Evolutionary conservation across 2,329 filamentous ascomycete genomes (phyloP), one percentile per base, ranked within the genome.

Genomic region (Cyphellophora attinorum): DNA sequence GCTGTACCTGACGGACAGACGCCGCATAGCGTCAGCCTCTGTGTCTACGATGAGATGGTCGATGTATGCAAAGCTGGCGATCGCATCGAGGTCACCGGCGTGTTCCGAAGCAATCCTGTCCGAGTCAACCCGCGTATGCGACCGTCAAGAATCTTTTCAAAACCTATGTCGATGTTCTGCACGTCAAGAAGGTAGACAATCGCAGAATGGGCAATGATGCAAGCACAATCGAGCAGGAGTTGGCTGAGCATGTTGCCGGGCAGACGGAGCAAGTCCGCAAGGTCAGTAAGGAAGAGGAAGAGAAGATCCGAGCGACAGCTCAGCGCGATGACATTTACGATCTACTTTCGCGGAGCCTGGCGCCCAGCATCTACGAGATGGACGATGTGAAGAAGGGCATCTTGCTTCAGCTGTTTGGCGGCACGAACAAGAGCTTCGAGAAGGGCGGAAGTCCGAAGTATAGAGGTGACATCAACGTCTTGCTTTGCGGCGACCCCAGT

Each of bases 361-460:
- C 91, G 2, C 91, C 91, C 11, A 95, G 88, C 40, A 81, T 98
- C 52, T 95, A 93, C 63, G 91, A 98, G 60, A 83, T 93, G 79
- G 91, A 98, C 48, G 91, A 98, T 52, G 86, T 96, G 31, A 98
- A 98, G 70, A 98, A 98, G 63, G 91, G 91, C 8, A 95, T 98
- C 42, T 68, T 98, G 8, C 76, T 98, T 3, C 91, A 98, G 54
- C 75, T 98, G 27, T 98, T 98, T 55, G 89, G 91, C 23, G 91
- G 91, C 37, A 94, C 91, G 19, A 98, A 98, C 68, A 98, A 98
- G 64, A 85, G 84, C 1, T 98, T 98, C 58, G 76, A 93, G 39
- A 96, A 95, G 60, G 91, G 91, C 37, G 91, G 88, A 38, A 94
- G 84, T 53, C 91, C 91, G 5, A 88, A 82, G 51, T 98, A 98